Evolutionary conservation across 768 basidiomycete genomes (phyloP).

Genomic region (Lepiota subincarnata): DNA sequence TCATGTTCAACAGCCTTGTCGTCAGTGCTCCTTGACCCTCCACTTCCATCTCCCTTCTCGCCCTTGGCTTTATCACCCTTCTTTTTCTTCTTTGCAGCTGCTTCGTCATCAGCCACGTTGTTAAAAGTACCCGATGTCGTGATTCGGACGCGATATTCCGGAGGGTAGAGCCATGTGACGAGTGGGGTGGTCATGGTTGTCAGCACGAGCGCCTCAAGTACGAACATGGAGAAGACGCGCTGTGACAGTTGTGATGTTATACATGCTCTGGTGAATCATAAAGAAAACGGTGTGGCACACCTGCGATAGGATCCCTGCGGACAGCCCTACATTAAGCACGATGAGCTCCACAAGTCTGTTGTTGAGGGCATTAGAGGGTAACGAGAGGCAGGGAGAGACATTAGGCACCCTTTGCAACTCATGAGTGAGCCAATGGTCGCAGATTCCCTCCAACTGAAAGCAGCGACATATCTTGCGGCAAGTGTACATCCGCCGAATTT

Average conservation of each 20-base stretch:
- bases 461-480: constrained; percentile 61
- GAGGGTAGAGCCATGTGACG: constrained; percentile 65
- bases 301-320: constrained; percentile 69
- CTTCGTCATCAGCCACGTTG: constrained; percentile 33
- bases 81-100: too few species aligned
- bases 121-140: constrained; percentile 45
- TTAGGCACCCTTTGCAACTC: constrained; percentile 85
- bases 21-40: too few species aligned
- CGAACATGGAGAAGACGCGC: constrained; percentile 93
- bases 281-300: constrained; percentile 23
- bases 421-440: constrained; percentile 87
- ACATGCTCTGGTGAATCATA: background rate
- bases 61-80: too few species aligned
- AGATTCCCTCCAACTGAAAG: constrained; percentile 78
- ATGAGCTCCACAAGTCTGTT: constrained; percentile 84
- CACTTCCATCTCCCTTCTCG: too few species aligned
- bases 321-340: constrained; percentile 90
- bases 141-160: constrained; percentile 48
- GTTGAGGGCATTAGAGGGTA: background rate
- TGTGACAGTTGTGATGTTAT: constrained; percentile 13
- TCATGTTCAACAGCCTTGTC: too few species aligned
- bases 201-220: constrained; percentile 75
- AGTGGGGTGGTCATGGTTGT: constrained; percentile 87
- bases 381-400: background rate
- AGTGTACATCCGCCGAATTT: constrained; percentile 86